phyloP scores from a whole-genome alignment of 345 rosid genomes.

The Camelina hispida region DNA sequence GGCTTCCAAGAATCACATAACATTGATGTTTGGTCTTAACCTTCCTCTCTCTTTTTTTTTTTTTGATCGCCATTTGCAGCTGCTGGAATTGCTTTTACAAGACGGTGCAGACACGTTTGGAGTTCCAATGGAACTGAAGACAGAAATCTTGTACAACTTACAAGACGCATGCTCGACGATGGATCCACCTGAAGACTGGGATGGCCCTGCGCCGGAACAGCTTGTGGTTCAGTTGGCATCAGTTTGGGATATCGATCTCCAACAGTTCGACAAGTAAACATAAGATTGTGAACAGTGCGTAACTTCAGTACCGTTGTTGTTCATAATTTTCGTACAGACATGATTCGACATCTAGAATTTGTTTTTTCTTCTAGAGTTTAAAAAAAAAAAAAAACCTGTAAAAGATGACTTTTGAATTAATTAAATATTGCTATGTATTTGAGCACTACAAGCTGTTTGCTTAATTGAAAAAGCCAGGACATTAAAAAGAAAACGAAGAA shows the following conservation, averaged over 20 bases:
- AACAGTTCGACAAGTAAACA: constrained; percentile 66
- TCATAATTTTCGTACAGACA: constrained; percentile 22
- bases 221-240: constrained; percentile 87
- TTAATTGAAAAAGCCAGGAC: too few species aligned
- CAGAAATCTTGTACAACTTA: constrained; percentile 73
- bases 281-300: constrained; percentile 31
- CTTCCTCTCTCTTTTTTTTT: neutral
- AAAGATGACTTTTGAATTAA: neutral
- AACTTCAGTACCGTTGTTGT: constrained; percentile 35
- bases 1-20: constrained; percentile 12
- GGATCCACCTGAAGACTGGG: constrained; percentile 95
- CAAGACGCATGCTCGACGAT: constrained; percentile 74
- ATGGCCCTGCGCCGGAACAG: constrained; percentile 79
- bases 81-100: constrained; percentile 78
- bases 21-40: neutral
- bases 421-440: neutral
- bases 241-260: constrained; percentile 86
- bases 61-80: too few species aligned
- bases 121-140: constrained; percentile 83
- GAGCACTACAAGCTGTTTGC: too few species aligned
- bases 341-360: neutral
- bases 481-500: too few species aligned
- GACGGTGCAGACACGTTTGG: constrained; percentile 73
- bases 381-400: too few species aligned
- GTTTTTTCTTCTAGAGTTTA: neutral